A percentile compares a stretch with the other conserved stretches of the same genome.
Conservation (phyloP, 2,329 filamentous ascomycete species). For the Rugonectria rugulosa region DNA sequence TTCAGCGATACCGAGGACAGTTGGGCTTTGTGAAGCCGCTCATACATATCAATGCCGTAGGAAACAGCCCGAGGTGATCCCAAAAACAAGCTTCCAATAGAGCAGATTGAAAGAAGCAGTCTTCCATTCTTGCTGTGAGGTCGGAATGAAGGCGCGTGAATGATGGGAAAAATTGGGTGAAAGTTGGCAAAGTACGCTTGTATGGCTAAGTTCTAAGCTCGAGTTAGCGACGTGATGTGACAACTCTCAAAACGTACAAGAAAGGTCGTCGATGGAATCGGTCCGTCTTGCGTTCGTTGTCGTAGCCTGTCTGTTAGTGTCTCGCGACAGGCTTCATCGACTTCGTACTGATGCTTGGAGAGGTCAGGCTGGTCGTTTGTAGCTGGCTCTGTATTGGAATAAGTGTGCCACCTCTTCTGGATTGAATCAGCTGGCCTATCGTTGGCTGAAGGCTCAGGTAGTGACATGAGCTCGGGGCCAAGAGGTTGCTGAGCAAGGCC, state of each 20-base stretch:
- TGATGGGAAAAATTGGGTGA: constrained; percentile 29
- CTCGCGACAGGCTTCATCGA: background rate
- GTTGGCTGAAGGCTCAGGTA: background rate
- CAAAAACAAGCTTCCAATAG: constrained; percentile 45
- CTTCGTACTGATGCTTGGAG: background rate
- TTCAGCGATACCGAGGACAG: background rate
- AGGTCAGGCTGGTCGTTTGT: background rate
- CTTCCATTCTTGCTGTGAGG: constrained; percentile 39
- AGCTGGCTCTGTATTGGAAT: background rate
- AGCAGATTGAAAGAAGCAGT: constrained; percentile 47
- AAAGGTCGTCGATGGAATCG: constrained; percentile 2
- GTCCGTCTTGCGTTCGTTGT: background rate
- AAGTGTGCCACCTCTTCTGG: background rate
- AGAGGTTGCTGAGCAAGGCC: background rate
- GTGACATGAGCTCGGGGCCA: background rate
- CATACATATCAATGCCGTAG: background rate
- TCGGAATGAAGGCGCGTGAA: constrained; percentile 26
- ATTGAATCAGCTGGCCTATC: background rate
- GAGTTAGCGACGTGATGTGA: background rate
- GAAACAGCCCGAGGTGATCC: constrained; percentile 31
- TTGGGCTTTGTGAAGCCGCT: background rate
- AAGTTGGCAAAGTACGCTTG: constrained; percentile 31
- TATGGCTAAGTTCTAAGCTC: constrained; percentile 29
- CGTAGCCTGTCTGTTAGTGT: background rate
- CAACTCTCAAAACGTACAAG: constrained; percentile 11